Base-by-base conservation (phyloP, 75 land plant genomes). In the Cupressus sempervirens region DNA sequence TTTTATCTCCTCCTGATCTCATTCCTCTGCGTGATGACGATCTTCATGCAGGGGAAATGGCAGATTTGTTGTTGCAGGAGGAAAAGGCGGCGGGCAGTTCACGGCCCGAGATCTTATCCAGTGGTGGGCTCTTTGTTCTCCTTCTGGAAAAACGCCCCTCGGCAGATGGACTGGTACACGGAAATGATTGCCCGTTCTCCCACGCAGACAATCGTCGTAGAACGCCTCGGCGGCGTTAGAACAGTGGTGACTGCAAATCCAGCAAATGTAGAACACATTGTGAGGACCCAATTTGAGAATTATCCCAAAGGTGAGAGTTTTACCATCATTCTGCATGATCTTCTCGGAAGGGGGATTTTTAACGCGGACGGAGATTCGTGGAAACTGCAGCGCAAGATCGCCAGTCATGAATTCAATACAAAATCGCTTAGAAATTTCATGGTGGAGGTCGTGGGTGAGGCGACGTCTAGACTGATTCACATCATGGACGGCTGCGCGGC, bases 141-240 rank as follows among this genome's bases (percentile, higher is more conserved):
- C 10, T 91, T 87, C 77, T 41, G 89, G 54, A 53, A 45, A 20
- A 93, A 94, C 86, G 76, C 85, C 0, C 83, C 87, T 85, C 86
- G 93, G 10, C 84, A 94, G 15, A 87, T 89, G 26, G 94, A 94
- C 10, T 95, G 96, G 94, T 23, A 72, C 11, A 84, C 92, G 14
- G 89, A 87, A 2, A 38, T 85, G 62, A 65, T 95, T 15, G 43
- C 54, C n/a, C 13, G 67, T 26, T 23, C 86, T 53, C 94, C 96
- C 4, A 86, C 88, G 52, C 84, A 88, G 81, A 95, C 94, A 11
- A 36, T 88, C 50, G 30, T 43, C 23, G 58, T 92, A 46, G 56
- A n/a, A 11, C 88, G 90, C 35, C 30, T 79, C 0, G 89, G 90
- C 40, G 89, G 86, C 4, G 7, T 16, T 0, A 83, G 62, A 26